A percentile compares a stretch with the other conserved stretches of the same genome.
phyloP scores from a whole-genome alignment of 2,329 filamentous ascomycete species.

The Thielaviopsis punctulata region DNA sequence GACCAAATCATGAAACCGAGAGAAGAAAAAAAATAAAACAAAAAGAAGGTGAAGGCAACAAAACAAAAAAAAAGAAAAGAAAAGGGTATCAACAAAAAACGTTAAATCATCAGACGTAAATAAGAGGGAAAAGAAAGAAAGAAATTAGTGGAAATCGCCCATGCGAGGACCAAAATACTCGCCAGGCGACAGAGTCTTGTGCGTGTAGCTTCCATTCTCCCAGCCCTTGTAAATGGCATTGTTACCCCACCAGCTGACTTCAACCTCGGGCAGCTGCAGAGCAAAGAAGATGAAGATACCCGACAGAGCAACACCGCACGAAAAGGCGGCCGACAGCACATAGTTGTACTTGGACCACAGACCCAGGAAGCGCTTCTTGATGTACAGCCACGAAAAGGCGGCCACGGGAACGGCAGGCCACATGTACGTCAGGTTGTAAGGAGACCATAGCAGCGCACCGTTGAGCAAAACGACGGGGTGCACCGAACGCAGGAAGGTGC shows the following conservation, averaged over 20 bases:
- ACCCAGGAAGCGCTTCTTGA: slow-evolving; percentile 26
- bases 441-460: slow-evolving; percentile 23
- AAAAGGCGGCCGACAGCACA: slow-evolving; percentile 29
- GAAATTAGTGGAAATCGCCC: slow-evolving; percentile 11
- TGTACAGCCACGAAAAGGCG: slow-evolving; percentile 30
- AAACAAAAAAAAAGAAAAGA: neutral
- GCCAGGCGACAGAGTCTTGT: slow-evolving; percentile 19
- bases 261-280: slow-evolving; percentile 22
- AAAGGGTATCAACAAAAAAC: neutral
- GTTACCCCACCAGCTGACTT: slow-evolving; percentile 31
- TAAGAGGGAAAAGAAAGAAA: neutral
- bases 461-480: slow-evolving; percentile 28
- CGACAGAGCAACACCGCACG: slow-evolving; percentile 27
- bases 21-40: neutral
- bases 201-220: slow-evolving; percentile 24
- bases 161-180: slow-evolving; percentile 19
- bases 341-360: slow-evolving; percentile 36
- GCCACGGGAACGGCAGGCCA: slow-evolving; percentile 31
- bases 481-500: slow-evolving; percentile 19
- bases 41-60: neutral
- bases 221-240: slow-evolving; percentile 24
- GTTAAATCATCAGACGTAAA: too few relatives aligned
- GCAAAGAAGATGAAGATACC: slow-evolving; percentile 32
- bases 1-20: neutral
- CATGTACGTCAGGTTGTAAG: slow-evolving; percentile 30